Base-by-base conservation (phyloP, 2,329 filamentous ascomycete species). In the Amylocarpus encephaloides region DNA sequence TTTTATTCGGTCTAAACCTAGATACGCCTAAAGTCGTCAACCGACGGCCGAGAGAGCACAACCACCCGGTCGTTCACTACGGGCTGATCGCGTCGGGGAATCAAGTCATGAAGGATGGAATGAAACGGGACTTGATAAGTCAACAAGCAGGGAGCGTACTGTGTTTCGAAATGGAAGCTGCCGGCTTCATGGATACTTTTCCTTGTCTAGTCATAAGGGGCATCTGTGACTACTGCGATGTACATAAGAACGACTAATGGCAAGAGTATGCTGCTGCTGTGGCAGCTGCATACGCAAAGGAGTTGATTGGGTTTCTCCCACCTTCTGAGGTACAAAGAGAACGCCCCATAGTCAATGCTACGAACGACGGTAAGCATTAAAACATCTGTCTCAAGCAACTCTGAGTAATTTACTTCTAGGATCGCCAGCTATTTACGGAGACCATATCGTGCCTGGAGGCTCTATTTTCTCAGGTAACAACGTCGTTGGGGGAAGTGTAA, bases 91-190 rank as follows among this genome's bases (percentile, higher is more conserved):
- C 51, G 7, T 56, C 51, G 12, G 45, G 44, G 7, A 52, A 50
- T 32, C 29, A 49, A 26, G 50, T 55, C 11, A 49, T 52, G 46
- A 55, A 46, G 38, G n/a, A 51, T 43, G 45, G 48, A 16, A 18
- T 13, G 6, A 46, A 44, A 18, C 33, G 11, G 26, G 40, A 46
- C 5, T 16, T 13, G 50, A 51, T 15, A 10, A 39, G 32, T 2
- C 30, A 19, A 9, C 12, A 43, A 30, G 13, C 30, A 7, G n/a
- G n/a, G n/a, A 15, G 19, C 6, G 36, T 54, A 7, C 15, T 57
- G 11, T 57, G 54, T 15, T 53, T 53, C 40, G 50, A 57, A 34
- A 55, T 54, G 50, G 52, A 55, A 34, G 49, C 54, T 7, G 48
- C 52, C 1, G 52, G 52, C 2, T 19, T 55, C 7, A 43, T 48